These are phyloP conservation scores for Sclerotinia spermophila DNA, from an alignment of 2,329 filamentous ascomycete species.

Conservation along the genomic window DNA sequence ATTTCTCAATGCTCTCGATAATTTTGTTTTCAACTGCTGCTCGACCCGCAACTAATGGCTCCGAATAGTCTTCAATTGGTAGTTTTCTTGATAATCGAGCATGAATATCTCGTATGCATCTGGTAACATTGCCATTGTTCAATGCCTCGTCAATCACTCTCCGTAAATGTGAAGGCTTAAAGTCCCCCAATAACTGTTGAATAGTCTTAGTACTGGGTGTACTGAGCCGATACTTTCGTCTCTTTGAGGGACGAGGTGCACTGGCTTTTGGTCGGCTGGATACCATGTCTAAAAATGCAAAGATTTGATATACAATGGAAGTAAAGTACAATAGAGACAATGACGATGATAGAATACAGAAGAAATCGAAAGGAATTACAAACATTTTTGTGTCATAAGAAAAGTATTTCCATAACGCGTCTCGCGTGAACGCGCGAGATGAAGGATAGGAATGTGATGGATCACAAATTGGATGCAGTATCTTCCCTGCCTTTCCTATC, in stretches of 20 bases:
- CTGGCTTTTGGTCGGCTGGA: not conserved
- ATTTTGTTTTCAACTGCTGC: not conserved
- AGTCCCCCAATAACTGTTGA: not conserved
- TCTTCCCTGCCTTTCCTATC: not conserved
- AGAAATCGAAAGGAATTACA: not conserved
- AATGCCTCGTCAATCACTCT: not conserved
- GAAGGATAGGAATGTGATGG: not conserved
- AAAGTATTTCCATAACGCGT: conserved; percentile 3
- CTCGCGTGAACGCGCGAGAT: not conserved
- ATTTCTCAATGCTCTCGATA: conserved; percentile 9
- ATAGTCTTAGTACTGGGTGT: not conserved
- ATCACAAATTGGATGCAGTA: conserved; percentile 2
- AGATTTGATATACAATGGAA: not conserved
- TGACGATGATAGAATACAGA: not conserved
- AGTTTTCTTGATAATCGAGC: not conserved
- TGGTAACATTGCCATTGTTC: not conserved
- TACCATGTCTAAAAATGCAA: not conserved
- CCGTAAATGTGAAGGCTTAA: conserved; percentile 1
- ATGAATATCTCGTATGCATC: conserved; percentile 12
- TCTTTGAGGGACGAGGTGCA: not conserved
- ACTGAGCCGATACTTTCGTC: not conserved
- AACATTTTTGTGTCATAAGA: not conserved
- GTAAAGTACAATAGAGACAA: not conserved
- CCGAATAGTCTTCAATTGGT: not conserved
- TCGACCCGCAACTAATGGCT: no score